These are phyloP conservation scores for Fallopia convolvulus DNA, from an alignment of 148 eudicot genomes.

Conservation along the genomic window DNA sequence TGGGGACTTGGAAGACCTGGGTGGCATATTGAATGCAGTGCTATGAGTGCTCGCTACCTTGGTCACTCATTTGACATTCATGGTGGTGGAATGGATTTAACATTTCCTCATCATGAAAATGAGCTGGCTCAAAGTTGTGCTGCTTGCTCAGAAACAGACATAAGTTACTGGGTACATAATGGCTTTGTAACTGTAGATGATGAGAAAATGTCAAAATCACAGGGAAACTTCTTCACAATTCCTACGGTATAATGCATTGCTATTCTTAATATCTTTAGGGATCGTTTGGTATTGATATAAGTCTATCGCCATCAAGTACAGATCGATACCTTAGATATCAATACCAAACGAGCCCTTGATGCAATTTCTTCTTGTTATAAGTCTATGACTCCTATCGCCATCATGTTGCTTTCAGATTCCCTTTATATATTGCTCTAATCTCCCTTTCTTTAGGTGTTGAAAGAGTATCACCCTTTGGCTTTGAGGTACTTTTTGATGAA, in stretches of 20 bases:
- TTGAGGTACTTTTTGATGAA: conserved; percentile 75
- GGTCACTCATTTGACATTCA: conserved; percentile 71
- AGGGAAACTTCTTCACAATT: conserved; percentile 75
- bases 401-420: not conserved
- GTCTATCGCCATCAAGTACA: too few species aligned
- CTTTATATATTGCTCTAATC: not conserved
- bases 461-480: conserved; percentile 76
- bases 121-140: conserved; percentile 96
- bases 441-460: conserved; percentile 45
- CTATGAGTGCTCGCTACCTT: conserved; percentile 82
- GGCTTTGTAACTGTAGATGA: conserved; percentile 74
- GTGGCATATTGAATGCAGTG: conserved; percentile 99
- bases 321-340: too few species aligned
- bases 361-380: not conserved
- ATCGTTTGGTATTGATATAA: too few species aligned
- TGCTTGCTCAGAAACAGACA: conserved; percentile 62
- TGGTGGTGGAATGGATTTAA: conserved; percentile 91
- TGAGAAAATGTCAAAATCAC: conserved; percentile 86
- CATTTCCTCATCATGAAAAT: conserved; percentile 91
- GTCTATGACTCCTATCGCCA: not conserved
- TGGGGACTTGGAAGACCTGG: conserved; percentile 95
- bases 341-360: too few species aligned
- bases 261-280: not conserved
- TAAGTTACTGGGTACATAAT: conserved; percentile 80
- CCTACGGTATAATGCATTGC: conserved; percentile 49